These are phyloP conservation scores for Chenopodium formosanum DNA, from an alignment of 148 eudicot genomes.

Conservation along the genomic window DNA sequence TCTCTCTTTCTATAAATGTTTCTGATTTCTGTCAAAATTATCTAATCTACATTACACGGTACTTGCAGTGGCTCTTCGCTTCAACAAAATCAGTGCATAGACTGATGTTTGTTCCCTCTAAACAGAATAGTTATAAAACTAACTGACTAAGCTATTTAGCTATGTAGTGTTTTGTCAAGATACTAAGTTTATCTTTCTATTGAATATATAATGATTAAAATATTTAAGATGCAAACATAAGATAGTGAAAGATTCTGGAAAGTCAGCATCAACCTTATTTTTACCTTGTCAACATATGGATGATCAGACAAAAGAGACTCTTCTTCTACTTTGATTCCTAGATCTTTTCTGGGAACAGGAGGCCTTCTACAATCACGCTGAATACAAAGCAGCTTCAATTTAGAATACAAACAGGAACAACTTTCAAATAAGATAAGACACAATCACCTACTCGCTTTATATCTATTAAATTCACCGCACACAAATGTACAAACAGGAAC, in stretches of 20 bases:
- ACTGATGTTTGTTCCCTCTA: background rate
- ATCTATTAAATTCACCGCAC: background rate
- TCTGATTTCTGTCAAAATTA: background rate
- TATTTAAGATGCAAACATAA: background rate
- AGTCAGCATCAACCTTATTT: background rate
- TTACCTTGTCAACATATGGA: slow-evolving; percentile 94
- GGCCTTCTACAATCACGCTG: slow-evolving; percentile 96
- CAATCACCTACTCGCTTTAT: background rate
- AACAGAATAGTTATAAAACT: background rate
- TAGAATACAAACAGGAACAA: background rate
- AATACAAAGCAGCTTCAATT: slow-evolving; percentile 15
- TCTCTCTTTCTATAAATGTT: background rate
- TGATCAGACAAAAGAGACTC: slow-evolving; percentile 86
- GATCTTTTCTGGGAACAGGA: slow-evolving; percentile 84
- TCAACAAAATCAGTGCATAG: background rate
- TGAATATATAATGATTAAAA: background rate
- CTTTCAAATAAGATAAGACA: background rate
- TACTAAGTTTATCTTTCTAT: background rate
- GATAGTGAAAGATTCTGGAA: background rate
- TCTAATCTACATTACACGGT: background rate
- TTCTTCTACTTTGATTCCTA: slow-evolving; percentile 74
- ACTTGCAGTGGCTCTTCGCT: background rate
- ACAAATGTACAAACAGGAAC: background rate
- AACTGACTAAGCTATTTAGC: background rate
- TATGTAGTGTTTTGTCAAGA: background rate